Evolutionary conservation across 208 protist species (phyloP), one percentile per base, ranked within the genome.

Genomic region (Leishmania turanica): DNA sequence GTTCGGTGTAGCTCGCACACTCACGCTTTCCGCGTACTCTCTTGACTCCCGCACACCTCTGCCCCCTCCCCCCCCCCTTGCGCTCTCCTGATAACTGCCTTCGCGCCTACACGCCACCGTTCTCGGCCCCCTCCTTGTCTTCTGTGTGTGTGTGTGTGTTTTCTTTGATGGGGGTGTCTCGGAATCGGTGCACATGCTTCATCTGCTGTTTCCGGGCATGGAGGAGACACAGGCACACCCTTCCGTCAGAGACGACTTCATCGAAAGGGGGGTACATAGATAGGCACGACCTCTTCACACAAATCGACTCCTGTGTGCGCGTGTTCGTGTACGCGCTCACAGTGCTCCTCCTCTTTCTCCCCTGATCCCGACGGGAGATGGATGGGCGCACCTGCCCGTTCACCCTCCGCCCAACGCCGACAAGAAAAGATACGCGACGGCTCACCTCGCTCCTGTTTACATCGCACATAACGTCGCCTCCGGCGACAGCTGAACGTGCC

Each of bases 111-210:
- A 49, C 68, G 40, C 34, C 34, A 31, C 34, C 40, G 5, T 27
- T 42, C 34, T 72, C 21, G 40, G 40, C 31, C 24, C 4, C 47
- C n/a, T 84, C 34, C 21, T 31, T 89, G 27, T 56, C 31, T 66
- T 82, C 40, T 51, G 8, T 66, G 75, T 15, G 0, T 17, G 8
- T 49, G 42, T 45, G 42, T 49, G 34, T 69, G 9, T 24, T 72
- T 40, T 8, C 19, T 47, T 34, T 40, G 0, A 15, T 45, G 11
- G 34, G 11, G 15, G 65, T 70, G 15, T 70, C 4, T 72, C 75
- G 27, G 24, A 47, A 47, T 75, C 71, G 31, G 70, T 86, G 78
- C 54, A 40, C 31, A 40, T 21, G 62, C 3, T 13, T 34, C 21
- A 54, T 56, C n/a, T 31, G 27, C 51, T 51, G 40, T 72, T 11